Evolutionary conservation across 345 rosid genomes (phyloP).

Genomic region (Laguncularia racemosa): DNA sequence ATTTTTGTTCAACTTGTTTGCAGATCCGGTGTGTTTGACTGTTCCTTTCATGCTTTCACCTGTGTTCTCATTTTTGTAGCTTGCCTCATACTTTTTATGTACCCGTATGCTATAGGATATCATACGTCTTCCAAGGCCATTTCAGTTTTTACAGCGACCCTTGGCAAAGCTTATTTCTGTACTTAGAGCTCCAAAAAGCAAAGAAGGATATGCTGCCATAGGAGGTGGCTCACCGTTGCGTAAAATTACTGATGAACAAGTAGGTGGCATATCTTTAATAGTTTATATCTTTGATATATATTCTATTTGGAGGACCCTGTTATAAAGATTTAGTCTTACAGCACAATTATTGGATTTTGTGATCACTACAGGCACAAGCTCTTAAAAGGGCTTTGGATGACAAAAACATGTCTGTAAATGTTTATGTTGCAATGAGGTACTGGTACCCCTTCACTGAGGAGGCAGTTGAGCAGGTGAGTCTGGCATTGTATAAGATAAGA

Average conservation of each 20-base stretch:
- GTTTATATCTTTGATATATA: not conserved
- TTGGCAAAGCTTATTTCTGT: slow-evolving; percentile 75
- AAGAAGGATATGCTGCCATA: slow-evolving; percentile 96
- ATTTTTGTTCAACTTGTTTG: slow-evolving; percentile 79
- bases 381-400: slow-evolving; percentile 52
- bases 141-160: slow-evolving; percentile 77
- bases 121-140: slow-evolving; percentile 75
- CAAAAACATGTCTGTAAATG: slow-evolving; percentile 50
- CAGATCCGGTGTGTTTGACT: slow-evolving; percentile 68
- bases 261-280: slow-evolving; percentile 9
- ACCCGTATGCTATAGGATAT: slow-evolving; percentile 52
- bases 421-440: slow-evolving; percentile 88
- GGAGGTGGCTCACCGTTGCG: slow-evolving; percentile 95
- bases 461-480: slow-evolving; percentile 68
- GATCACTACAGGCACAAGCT: slow-evolving; percentile 54
- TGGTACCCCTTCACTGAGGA: slow-evolving; percentile 95
- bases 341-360: not conserved
- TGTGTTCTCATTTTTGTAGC: not conserved
- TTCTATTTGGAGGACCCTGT: not conserved
- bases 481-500: not conserved
- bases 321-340: not conserved
- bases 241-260: slow-evolving; percentile 84
- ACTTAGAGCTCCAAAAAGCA: slow-evolving; percentile 79
- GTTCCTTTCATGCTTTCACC: not conserved
- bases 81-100: not conserved